Evolutionary conservation across 2,329 filamentous ascomycete genomes (phyloP).

Genomic region (Talaromyces islandicus): DNA sequence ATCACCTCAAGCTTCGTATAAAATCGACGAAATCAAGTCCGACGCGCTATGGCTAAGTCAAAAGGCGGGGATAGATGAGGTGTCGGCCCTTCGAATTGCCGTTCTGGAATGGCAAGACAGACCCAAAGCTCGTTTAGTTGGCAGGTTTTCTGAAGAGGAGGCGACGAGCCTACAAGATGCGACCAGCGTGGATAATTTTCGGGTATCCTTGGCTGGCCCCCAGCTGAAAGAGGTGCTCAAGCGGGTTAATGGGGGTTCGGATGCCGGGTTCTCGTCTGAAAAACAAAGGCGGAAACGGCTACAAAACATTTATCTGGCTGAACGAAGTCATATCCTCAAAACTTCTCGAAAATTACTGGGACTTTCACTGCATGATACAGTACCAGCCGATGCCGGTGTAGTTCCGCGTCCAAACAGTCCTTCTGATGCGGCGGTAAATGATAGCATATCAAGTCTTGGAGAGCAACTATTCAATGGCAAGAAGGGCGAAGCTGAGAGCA

Average conservation of each 20-base stretch:
- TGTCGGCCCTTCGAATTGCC: constrained; percentile 72
- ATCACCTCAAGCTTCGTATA: constrained; percentile 59
- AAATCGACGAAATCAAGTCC: constrained; percentile 73
- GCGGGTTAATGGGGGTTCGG: constrained; percentile 24
- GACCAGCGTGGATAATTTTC: constrained; percentile 59
- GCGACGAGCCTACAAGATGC: constrained; percentile 69
- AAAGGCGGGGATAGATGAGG: constrained; percentile 69
- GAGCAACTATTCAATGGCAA: constrained; percentile 24
- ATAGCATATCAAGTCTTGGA: constrained; percentile 21
- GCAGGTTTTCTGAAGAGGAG: constrained; percentile 71
- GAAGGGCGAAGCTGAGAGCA: constrained; percentile 18
- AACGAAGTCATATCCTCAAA: constrained; percentile 63
- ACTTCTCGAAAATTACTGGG: constrained; percentile 48
- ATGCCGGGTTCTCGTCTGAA: constrained; percentile 53
- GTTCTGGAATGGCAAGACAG: constrained; percentile 80
- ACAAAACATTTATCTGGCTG: constrained; percentile 64
- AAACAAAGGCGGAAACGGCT: constrained; percentile 62
- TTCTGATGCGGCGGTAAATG: constrained; percentile 11
- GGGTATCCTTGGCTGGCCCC: constrained; percentile 46
- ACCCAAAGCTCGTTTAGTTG: constrained; percentile 64
- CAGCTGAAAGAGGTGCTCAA: constrained; percentile 30
- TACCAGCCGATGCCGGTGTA: constrained; percentile 12
- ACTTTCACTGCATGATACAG: constrained; percentile 22
- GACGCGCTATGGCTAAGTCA: constrained; percentile 84
- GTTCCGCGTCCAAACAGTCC: constrained; percentile 9